Conservation (phyloP, 306 rosid genomes). For the Luffa aegyptiaca region DNA sequence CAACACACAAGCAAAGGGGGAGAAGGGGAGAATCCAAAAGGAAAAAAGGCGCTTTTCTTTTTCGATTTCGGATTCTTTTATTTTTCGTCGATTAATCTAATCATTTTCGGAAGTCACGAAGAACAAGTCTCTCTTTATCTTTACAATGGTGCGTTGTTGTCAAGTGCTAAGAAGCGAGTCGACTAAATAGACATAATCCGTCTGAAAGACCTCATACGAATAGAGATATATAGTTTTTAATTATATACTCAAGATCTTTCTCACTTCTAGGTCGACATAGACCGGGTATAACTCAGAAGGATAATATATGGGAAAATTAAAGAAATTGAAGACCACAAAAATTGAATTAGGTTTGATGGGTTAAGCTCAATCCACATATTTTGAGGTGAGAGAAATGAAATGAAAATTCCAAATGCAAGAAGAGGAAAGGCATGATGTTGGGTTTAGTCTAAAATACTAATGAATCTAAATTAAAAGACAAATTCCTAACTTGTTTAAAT, state of each 20-base stretch:
- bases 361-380: background rate
- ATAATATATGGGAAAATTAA: background rate
- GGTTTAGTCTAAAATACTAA: slow-evolving; percentile 1
- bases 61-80: background rate
- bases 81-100: background rate
- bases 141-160: background rate
- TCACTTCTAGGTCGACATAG: background rate
- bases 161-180: background rate
- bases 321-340: background rate
- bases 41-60: background rate
- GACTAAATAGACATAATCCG: background rate
- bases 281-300: background rate
- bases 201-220: background rate
- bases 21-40: background rate
- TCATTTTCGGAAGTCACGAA: background rate
- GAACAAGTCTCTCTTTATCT: background rate
- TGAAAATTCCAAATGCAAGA: background rate
- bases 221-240: background rate
- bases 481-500: slow-evolving; percentile 4
- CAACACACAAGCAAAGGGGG: background rate
- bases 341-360: background rate
- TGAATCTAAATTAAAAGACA: slow-evolving; percentile 5
- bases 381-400: background rate
- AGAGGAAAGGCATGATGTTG: background rate
- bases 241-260: too few species aligned